Base-by-base conservation (phyloP, 176 grass and related monocot genomes). In the Juncus inflexus region DNA sequence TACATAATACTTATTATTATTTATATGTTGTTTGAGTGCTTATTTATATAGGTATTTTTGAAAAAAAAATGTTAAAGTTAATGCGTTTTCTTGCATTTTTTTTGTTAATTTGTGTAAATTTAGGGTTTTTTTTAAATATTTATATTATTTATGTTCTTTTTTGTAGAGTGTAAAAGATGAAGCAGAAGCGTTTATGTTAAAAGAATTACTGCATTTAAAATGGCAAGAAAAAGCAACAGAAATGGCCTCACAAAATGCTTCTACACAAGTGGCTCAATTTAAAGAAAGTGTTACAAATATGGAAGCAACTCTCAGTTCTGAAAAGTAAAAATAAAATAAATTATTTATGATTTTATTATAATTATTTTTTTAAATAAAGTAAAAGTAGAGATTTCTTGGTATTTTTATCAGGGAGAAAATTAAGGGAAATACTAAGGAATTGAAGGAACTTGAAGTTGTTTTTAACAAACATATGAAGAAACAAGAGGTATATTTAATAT, bases 101-200 rank as follows among this genome's bases (percentile, higher is more conserved):
- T 10, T 12, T 66, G 40, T 63, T 1, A 78, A 81, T 81, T 28
- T 28, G 19, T 28, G 59, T 37, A 15, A 47, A 81, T 28, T 12
- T 83, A 42, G 74, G 5, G 8, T 61, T 47, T 10, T 47, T 10
- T 58, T 62, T 75, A 50, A 55, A 37, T 43, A 38, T 56, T 70
- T 64, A 28, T 70, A 13, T 78, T 66, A 42, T 40, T 58, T 14
- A 58, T 77, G 50, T 61, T 56, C n/a, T n/a, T n/a, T 86, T 57
- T 6, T 76, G 35, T 79, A 97, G 94, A 84, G 73, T 58, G 88
- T 90, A 1, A 97, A 97, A 91, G 87, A 97, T 80, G 94, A 97
- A 77, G 94, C 88, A 71, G 94, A 97, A 67, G 55, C 80, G 54
- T 91, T 79, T 62, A 97, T 97, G 82, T 50, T 97, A 79, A 97